Evolutionary conservation across 306 rosid species (phyloP).

Genomic region (Acmispon strigosus): DNA sequence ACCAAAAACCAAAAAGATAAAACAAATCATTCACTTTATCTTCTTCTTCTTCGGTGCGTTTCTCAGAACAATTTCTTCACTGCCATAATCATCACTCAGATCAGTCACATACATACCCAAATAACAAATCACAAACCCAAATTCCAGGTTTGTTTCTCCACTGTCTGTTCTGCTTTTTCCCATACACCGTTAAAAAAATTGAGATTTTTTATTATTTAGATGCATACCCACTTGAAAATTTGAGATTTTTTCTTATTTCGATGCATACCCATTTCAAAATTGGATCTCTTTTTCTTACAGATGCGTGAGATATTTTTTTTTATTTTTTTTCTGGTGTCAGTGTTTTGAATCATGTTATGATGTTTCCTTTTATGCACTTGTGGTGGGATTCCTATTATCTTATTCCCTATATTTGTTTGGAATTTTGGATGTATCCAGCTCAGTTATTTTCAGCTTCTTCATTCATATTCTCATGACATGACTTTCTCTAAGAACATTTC

Average conservation of each 20-base stretch:
- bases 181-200: constrained; percentile 23
- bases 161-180: neutral
- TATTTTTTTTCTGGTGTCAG: constrained; percentile 10
- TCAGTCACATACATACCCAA: constrained; percentile 34
- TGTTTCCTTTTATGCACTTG: neutral
- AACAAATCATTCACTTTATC: constrained; percentile 25
- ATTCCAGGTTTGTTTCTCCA: constrained; percentile 17
- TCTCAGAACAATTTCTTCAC: constrained; percentile 20
- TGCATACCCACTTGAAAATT: constrained; percentile 26
- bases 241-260: constrained; percentile 18
- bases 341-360: constrained; percentile 16
- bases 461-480: neutral
- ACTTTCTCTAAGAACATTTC: neutral
- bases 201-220: constrained; percentile 7
- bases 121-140: neutral
- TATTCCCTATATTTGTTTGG: neutral
- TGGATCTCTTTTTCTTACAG: constrained; percentile 17
- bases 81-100: constrained; percentile 31
- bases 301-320: constrained; percentile 6
- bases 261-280: constrained; percentile 25
- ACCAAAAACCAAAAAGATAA: neutral
- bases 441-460: neutral
- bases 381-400: constrained; percentile 5
- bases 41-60: constrained; percentile 18
- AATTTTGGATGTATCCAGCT: neutral